Evolutionary conservation across 2,329 filamentous ascomycete species (phyloP), one percentile per base, ranked within the genome.

Genomic region (Cercospora canescens): DNA sequence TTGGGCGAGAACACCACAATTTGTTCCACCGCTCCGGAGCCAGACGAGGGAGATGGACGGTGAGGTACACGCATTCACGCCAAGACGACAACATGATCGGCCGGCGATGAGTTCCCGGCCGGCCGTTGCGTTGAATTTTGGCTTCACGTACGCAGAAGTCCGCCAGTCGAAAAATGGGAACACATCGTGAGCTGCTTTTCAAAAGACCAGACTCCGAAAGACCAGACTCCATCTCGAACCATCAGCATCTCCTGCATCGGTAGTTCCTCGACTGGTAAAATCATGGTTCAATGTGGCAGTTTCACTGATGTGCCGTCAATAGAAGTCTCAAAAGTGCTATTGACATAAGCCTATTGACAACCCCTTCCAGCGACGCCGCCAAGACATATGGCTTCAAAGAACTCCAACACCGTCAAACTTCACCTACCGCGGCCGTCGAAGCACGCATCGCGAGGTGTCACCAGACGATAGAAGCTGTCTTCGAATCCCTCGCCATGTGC

Each of bases 321-420:
- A 64, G 34, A 32, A 3, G 68, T 69, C 50, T 70, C 68, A 64
- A 30, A 30, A 62, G 52, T 58, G 45, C 66, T 69, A 71, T 72
- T 72, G 70, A 69, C 62, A 63, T 68, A 12, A 66, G 68, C 64
- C 65, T 74, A 75, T 75, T 75, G 72, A 74, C 68, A 65, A 70
- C 71, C 72, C 65, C 68, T 74, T 70, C 39, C 71, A 67, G 68
- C 30, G 56, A 57, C 57, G 54, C 50, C 54, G 60, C 64, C 66
- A 64, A 68, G 63, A 67, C 61, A 50, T 57, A 34, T 60, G 58
- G 61, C 32, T 48, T 67, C 63, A 70, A 70, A 72, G 70, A 67
- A 63, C 52, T 60, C 37, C 34, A 63, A 16, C 63, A 37, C 37
- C 18, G 45, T 35, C 32, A 37, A 56, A 65, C 68, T 57, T 64